phyloP scores from a whole-genome alignment of 2,329 filamentous ascomycete species.

The Colletotrichum tropicicola region DNA sequence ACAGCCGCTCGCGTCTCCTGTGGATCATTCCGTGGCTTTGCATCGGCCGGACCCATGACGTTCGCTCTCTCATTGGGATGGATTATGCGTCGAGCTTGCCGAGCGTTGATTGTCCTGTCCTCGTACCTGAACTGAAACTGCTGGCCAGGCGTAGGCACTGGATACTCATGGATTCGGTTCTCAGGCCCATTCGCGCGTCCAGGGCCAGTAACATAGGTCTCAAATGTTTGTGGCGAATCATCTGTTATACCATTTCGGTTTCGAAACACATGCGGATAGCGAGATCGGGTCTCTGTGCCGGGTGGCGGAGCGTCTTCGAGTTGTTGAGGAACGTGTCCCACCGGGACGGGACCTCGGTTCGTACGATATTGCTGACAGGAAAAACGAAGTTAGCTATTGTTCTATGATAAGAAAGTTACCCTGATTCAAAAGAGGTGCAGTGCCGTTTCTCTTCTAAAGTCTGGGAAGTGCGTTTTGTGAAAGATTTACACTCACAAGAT shows the following conservation, averaged over 20 bases:
- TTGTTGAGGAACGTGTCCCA: neutral
- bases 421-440: too few species aligned
- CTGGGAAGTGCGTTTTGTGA: neutral
- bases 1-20: neutral
- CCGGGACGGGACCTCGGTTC: neutral
- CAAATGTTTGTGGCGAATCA: neutral
- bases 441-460: too few species aligned
- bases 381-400: too few species aligned
- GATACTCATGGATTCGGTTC: neutral
- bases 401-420: too few species aligned
- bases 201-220: neutral
- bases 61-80: neutral
- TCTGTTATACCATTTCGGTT: neutral
- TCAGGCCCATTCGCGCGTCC: neutral
- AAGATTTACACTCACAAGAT: neutral
- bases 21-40: neutral
- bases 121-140: neutral
- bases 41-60: neutral
- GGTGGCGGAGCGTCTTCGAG: neutral
- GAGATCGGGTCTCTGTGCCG: neutral
- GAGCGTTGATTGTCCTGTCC: neutral
- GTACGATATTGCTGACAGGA: neutral
- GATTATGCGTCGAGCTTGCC: neutral
- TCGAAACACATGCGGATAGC: neutral
- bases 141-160: neutral